These are phyloP conservation scores for Leccinum disarticulatum DNA, from an alignment of 768 basidiomycete species.

Conservation along the genomic window DNA sequence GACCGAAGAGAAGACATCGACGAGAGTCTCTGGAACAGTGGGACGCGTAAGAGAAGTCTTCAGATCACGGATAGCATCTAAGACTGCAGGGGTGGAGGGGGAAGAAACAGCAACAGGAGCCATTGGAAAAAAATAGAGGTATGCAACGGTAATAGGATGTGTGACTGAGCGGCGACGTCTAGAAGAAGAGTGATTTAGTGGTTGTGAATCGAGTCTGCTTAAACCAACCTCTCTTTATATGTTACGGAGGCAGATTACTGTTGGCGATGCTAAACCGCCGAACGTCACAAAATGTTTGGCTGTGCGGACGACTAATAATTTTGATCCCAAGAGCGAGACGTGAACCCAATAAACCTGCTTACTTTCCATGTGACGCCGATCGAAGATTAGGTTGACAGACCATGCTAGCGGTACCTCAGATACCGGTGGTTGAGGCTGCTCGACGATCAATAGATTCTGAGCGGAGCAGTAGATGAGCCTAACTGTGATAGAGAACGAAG, in stretches of 20 bases:
- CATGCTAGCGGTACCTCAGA: neutral
- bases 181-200: neutral
- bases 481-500: neutral
- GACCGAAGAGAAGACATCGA: conserved; percentile 25
- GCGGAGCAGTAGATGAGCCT: conserved; percentile 4
- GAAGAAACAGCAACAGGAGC: conserved; percentile 16
- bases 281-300: neutral
- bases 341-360: neutral
- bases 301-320: neutral
- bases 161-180: conserved; percentile 1
- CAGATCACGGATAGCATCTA: conserved; percentile 6
- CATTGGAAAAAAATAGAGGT: conserved; percentile 7
- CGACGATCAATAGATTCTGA: neutral
- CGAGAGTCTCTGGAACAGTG: conserved; percentile 17
- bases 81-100: neutral
- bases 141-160: neutral
- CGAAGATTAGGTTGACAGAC: conserved; percentile 5
- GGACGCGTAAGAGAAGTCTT: conserved; percentile 14
- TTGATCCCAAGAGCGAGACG: too few species aligned
- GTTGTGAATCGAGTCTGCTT: conserved; percentile 3
- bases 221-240: conserved; percentile 23
- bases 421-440: neutral
- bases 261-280: neutral
- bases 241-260: neutral
- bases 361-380: conserved; percentile 8